Evolutionary conservation across 2,329 filamentous ascomycete species (phyloP).

Genomic region (Trichoderma harzianum): DNA sequence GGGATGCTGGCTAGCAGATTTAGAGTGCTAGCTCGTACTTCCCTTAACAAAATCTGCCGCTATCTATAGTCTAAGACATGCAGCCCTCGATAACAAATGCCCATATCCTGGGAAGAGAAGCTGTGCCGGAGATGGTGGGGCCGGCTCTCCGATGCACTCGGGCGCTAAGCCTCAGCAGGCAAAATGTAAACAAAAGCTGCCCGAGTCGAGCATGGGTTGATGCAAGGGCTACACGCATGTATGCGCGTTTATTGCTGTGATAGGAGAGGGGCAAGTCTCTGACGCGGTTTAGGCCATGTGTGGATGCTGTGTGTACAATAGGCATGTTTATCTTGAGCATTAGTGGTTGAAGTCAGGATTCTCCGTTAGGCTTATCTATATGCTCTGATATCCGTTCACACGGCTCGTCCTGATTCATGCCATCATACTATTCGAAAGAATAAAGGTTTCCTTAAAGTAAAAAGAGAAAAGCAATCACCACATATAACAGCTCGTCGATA

Average conservation of each 20-base stretch:
- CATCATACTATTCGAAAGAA: neutral
- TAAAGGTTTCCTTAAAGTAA: neutral
- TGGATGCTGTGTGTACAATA: neutral
- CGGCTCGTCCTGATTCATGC: neutral
- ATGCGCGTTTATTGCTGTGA: neutral
- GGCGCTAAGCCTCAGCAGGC: conserved; percentile 38
- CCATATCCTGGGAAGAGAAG: conserved; percentile 27
- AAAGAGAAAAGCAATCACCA: neutral
- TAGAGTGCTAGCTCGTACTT: too few relatives aligned
- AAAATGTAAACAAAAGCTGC: conserved; percentile 45
- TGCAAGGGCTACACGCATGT: conserved; percentile 9
- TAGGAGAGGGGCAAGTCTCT: conserved; percentile 7
- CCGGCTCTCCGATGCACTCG: conserved; percentile 21
- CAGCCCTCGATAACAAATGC: neutral
- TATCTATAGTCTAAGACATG: neutral
- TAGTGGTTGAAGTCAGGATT: neutral
- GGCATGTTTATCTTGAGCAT: neutral
- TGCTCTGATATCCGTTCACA: neutral
- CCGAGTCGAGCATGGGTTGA: neutral
- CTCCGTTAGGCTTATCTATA: neutral
- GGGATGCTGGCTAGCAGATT: too few relatives aligned
- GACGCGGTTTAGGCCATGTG: neutral
- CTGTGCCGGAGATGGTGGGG: conserved; percentile 26
- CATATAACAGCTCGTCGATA: conserved; percentile 19
- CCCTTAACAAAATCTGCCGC: neutral